Conservation (phyloP, 495 filamentous ascomycete species). For the Parathielavia appendiculata region DNA sequence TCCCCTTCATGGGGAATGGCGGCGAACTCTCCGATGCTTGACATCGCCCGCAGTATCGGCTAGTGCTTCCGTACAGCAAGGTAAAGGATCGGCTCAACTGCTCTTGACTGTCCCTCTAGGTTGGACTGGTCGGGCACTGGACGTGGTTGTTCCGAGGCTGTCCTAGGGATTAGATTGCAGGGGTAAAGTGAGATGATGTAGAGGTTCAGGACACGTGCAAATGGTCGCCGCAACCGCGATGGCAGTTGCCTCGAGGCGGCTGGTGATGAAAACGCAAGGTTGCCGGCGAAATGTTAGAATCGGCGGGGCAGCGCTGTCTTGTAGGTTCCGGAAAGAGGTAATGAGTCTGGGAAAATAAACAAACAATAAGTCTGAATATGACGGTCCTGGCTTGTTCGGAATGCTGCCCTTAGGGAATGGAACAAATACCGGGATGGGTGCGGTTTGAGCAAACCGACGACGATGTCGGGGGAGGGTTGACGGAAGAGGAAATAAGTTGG, state of each 20-base stretch:
- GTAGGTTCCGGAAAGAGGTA: neutral
- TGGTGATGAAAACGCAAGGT: neutral
- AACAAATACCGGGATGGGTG: slow-evolving; percentile 13
- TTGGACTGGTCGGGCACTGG: neutral
- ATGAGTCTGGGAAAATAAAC: neutral
- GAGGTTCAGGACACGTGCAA: neutral
- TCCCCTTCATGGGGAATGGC: slow-evolving; percentile 17
- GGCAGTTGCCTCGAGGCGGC: neutral
- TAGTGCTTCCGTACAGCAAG: neutral
- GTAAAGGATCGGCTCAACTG: neutral
- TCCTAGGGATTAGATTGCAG: neutral
- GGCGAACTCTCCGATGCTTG: slow-evolving; percentile 2
- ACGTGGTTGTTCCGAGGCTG: neutral
- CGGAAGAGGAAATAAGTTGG: neutral
- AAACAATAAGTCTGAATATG: slow-evolving; percentile 12
- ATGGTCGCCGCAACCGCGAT: neutral
- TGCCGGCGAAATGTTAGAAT: neutral
- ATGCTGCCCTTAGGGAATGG: slow-evolving; percentile 15
- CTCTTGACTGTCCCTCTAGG: neutral
- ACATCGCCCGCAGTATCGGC: slow-evolving; percentile 4
- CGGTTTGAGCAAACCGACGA: slow-evolving; percentile 15
- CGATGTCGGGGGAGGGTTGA: neutral
- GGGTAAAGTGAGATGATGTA: neutral
- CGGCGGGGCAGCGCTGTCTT: neutral
- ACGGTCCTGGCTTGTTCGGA: neutral